Evolutionary conservation across 2,329 filamentous ascomycete species (phyloP), one percentile per base, ranked within the genome.

Genomic region (Clarireedia paspali): DNA sequence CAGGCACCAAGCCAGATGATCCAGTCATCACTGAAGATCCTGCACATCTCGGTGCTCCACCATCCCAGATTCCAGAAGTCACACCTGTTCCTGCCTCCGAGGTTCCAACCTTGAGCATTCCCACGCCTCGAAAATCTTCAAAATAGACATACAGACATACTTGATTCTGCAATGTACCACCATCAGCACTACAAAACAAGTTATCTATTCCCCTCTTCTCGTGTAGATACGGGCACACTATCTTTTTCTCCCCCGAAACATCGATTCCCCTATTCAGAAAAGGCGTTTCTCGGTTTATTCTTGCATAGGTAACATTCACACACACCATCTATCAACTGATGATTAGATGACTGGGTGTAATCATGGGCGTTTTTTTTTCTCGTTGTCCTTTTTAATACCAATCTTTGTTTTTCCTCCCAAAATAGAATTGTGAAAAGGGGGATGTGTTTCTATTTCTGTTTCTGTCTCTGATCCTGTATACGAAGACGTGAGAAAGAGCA

Each of bases 1-100:
- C 77, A 0, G 73, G 72, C 20, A 80, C 77, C 4, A 74, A 72
- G 55, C 65, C 73, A 2, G 72, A 72, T 44, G 76, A 80, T 57
- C 72, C 71, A 0, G 68, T 79, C 17, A 69, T 78, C 5, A 72
- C 74, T 7, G 69, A 72, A 27, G 68, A 74, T 47, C 71, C 74
- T 30, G 67, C 60, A 2, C 47, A 55, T 27, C 58, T 64, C 4
- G 50, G 53, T 36, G 55, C 42, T 5, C 66, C 67, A 26, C 66
- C 68, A 17, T 67, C 63, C 44, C 68, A 70, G 57, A 50, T 66
- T 20, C 47, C 58, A 9, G 64, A 65, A 6, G 40, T 64, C 14
- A 50, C 59, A 10, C 62, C 66, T 20, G 50, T 53, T 47, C 51
- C 59, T 27, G 53, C 60, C 12, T 23, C 48, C 23, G 30, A 45